A percentile compares a stretch with the other conserved stretches of the same genome.
Evolutionary conservation across 2,329 filamentous ascomycete genomes (phyloP).

Genomic region (Botrytis sinoallii): DNA sequence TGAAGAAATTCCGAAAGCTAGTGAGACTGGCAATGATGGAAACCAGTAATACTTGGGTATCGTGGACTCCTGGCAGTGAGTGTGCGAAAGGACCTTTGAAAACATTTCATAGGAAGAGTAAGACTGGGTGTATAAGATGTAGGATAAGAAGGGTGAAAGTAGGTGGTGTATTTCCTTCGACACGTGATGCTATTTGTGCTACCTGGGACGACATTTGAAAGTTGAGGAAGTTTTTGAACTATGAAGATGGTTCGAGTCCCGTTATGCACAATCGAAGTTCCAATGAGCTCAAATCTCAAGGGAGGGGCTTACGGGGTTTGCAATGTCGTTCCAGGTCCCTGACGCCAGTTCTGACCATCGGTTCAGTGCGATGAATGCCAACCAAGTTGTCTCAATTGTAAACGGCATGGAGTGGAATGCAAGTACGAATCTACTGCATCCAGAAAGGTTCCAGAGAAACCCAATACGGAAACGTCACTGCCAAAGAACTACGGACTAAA

Average conservation of each 20-base stretch:
- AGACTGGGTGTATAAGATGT: not conserved
- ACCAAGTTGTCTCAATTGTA: conserved; percentile 26
- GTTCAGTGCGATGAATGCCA: conserved; percentile 30
- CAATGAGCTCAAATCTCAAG: not conserved
- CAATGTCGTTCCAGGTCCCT: not conserved
- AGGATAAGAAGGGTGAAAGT: not conserved
- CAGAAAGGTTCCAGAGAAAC: not conserved
- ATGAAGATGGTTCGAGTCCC: too few relatives aligned
- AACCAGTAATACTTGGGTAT: not conserved
- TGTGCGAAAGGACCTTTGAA: not conserved
- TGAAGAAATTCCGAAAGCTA: not conserved
- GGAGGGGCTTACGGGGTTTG: not conserved
- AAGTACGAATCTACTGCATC: conserved; percentile 15
- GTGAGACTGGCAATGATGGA: not conserved
- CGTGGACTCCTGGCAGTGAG: not conserved
- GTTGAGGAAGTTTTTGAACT: not conserved
- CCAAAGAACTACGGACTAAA: not conserved
- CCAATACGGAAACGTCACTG: not conserved
- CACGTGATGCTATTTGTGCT: not conserved
- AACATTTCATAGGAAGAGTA: not conserved
- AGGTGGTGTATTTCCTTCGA: not conserved
- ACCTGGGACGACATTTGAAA: not conserved
- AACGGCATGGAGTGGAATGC: conserved; percentile 26
- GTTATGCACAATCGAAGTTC: not conserved
- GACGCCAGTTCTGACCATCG: not conserved